Conservation (phyloP, 148 eudicot species). For the Amaranthus cruentus region DNA sequence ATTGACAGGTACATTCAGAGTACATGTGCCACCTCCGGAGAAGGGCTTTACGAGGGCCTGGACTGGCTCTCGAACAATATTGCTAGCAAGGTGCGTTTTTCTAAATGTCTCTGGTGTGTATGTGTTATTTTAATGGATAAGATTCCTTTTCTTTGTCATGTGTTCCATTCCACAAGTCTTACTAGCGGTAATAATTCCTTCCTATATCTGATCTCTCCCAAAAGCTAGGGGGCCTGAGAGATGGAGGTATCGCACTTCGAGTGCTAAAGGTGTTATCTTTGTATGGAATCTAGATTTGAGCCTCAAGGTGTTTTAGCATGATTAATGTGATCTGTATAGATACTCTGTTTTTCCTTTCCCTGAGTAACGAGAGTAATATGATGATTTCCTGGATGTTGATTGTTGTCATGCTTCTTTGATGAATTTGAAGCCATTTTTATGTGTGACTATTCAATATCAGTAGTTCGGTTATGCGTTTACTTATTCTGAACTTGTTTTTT, state of each 20-base stretch:
- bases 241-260: background rate
- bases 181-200: no score
- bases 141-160: no score
- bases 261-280: background rate
- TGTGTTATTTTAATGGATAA: no score
- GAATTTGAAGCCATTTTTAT: no score
- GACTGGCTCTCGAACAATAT: slow-evolving; percentile 40
- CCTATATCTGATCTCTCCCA: background rate
- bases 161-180: no score
- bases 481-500: no score
- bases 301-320: background rate
- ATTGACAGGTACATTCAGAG: slow-evolving; percentile 31
- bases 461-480: no score
- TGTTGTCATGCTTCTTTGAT: no score
- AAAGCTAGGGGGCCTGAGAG: background rate
- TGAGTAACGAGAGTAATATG: background rate
- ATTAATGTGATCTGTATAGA: no score
- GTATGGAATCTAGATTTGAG: background rate
- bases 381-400: no score
- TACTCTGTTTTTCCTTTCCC: no score
- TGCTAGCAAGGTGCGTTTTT: slow-evolving; percentile 30
- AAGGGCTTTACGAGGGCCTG: slow-evolving; percentile 34
- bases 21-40: slow-evolving; percentile 35
- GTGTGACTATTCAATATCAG: no score
- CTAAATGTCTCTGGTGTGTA: background rate